phyloP scores from a whole-genome alignment of 495 filamentous ascomycete species.

The Sordaria brevicollis region DNA sequence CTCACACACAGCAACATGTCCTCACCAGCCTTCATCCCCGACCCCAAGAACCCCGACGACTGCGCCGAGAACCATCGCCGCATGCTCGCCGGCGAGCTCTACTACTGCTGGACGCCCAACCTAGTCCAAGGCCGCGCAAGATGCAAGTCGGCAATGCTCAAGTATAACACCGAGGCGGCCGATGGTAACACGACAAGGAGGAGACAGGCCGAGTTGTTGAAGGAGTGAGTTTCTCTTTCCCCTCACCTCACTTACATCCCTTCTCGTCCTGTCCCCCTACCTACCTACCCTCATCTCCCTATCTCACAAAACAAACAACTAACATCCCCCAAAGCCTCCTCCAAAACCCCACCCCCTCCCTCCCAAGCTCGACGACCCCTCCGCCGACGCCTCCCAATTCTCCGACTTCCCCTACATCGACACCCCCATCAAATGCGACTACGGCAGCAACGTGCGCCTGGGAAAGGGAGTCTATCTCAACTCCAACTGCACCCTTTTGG shows the following conservation, averaged over 20 bases:
- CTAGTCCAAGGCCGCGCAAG: slow-evolving; percentile 44
- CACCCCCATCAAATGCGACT: slow-evolving; percentile 60
- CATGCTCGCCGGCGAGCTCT: slow-evolving; percentile 43
- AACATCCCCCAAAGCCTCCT: slow-evolving; percentile 37
- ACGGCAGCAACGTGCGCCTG: slow-evolving; percentile 62
- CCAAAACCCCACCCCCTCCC: slow-evolving; percentile 53
- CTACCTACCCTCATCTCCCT: neutral
- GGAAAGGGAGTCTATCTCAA: slow-evolving; percentile 67
- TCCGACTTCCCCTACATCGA: slow-evolving; percentile 59
- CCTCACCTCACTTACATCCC: neutral
- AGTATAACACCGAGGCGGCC: slow-evolving; percentile 46
- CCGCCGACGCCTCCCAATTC: slow-evolving; percentile 51
- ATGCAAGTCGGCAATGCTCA: slow-evolving; percentile 47
- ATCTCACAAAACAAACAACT: neutral
- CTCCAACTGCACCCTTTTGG: slow-evolving; percentile 63
- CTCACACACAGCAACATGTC: neutral
- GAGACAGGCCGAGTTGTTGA: slow-evolving; percentile 55
- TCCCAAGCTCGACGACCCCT: slow-evolving; percentile 36
- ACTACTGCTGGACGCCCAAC: slow-evolving; percentile 36
- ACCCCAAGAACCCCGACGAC: slow-evolving; percentile 1
- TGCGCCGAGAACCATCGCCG: slow-evolving; percentile 34
- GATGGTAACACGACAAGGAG: slow-evolving; percentile 44
- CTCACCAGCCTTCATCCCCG: neutral
- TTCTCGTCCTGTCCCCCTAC: neutral
- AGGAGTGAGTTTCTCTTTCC: slow-evolving; percentile 46